A percentile compares a stretch with the other conserved stretches of the same genome.
Evolutionary conservation across 129 eudicot genomes (phyloP).

Genomic region (Escallonia herrerae): DNA sequence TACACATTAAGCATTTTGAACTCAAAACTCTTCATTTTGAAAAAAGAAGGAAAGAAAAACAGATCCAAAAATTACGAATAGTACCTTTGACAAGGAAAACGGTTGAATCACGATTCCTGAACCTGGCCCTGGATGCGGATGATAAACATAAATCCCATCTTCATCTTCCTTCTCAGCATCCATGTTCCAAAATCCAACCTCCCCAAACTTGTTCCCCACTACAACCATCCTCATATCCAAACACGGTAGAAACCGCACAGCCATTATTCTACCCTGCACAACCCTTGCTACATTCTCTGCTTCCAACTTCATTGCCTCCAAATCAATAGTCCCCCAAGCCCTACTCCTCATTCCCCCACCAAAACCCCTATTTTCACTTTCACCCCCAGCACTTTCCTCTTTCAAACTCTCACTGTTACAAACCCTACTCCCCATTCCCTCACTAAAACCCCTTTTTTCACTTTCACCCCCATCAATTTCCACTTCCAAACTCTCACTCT

Average conservation of each 20-base stretch:
- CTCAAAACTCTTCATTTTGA: not conserved
- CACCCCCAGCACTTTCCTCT: constrained; percentile 1
- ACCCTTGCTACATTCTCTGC: constrained; percentile 61
- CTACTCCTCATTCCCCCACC: constrained; percentile 4
- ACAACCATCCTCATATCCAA: constrained; percentile 49
- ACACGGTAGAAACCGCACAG: constrained; percentile 58
- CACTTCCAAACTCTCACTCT: not conserved
- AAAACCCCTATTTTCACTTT: constrained; percentile 5
- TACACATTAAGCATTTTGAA: not conserved
- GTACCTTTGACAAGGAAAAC: constrained; percentile 66
- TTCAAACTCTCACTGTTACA: not conserved
- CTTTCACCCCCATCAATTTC: constrained; percentile 4
- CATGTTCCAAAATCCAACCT: constrained; percentile 82
- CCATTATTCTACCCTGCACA: constrained; percentile 54
- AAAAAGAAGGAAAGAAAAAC: not conserved
- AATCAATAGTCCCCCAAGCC: constrained; percentile 37
- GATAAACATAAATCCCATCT: constrained; percentile 57
- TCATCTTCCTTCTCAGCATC: constrained; percentile 39
- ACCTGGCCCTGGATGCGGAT: constrained; percentile 60
- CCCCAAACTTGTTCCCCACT: constrained; percentile 71
- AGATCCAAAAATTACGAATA: no score
- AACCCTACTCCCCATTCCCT: not conserved
- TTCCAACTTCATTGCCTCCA: constrained; percentile 46
- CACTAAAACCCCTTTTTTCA: constrained; percentile 5
- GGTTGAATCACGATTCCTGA: constrained; percentile 60